Percentiles rank a stretch among this genome's conserved stretches.
phyloP scores from a whole-genome alignment of 257 asterid genomes.

The Przewalskia tangutica region DNA sequence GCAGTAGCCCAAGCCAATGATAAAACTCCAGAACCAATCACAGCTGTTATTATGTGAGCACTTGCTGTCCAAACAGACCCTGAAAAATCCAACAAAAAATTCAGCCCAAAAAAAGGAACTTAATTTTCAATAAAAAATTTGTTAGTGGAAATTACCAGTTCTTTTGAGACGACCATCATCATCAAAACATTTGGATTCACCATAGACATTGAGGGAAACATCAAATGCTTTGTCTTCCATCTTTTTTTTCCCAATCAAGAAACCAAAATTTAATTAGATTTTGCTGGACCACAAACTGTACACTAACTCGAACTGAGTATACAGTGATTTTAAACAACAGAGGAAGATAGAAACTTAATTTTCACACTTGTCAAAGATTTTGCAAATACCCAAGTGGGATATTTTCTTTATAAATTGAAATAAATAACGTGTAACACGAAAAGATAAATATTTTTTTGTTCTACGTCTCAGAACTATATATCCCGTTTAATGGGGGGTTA shows the following conservation, averaged over 20 bases:
- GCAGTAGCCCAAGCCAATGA: conserved; percentile 75
- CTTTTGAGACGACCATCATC: conserved; percentile 6
- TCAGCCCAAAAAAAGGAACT: not conserved
- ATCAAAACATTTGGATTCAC: conserved; percentile 3
- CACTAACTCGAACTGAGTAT: not conserved
- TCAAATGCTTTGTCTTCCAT: not conserved
- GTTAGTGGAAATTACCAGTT: not conserved
- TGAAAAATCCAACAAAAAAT: not conserved
- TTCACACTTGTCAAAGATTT: not conserved
- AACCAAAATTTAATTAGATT: not conserved
- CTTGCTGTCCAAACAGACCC: conserved; percentile 51
- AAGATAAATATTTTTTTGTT: too few relatives aligned
- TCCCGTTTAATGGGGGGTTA: too few relatives aligned
- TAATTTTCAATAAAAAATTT: not conserved
- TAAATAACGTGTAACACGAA: not conserved
- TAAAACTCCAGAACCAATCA: conserved; percentile 68
- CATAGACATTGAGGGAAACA: not conserved
- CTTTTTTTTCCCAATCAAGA: not conserved
- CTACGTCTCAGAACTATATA: too few relatives aligned
- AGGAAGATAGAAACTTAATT: not conserved
- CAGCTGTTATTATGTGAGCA: conserved; percentile 65
- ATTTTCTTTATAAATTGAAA: not conserved
- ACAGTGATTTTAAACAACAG: not conserved
- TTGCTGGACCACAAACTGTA: not conserved
- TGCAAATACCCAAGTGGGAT: not conserved